Evolutionary conservation across 1,284 basidiomycete species (phyloP).

Genomic region (Inonotus obliquus): DNA sequence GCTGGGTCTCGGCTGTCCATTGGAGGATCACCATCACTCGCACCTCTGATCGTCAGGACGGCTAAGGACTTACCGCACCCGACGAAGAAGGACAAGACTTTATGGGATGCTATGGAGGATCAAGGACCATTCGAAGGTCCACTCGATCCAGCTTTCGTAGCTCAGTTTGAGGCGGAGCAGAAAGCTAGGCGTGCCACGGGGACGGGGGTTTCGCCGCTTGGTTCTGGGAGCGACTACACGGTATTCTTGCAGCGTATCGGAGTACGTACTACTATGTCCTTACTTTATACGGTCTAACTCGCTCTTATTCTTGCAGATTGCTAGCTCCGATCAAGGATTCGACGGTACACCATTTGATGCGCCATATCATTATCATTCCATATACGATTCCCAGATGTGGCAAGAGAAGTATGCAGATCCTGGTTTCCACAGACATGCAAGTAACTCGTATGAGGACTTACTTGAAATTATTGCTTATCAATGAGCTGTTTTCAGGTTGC

Average conservation of each 20-base stretch:
- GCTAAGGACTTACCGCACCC: constrained; percentile 71
- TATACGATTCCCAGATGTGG: constrained; percentile 77
- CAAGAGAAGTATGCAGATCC: constrained; percentile 75
- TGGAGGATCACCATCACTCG: constrained; percentile 70
- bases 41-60: constrained; percentile 62
- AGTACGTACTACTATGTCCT: constrained; percentile 36
- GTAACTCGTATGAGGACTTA: constrained; percentile 15
- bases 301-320: constrained; percentile 24
- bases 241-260: constrained; percentile 70
- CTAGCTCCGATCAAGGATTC: constrained; percentile 36
- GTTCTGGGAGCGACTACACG: constrained; percentile 72
- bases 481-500: constrained; percentile 41
- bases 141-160: constrained; percentile 29
- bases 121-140: constrained; percentile 44
- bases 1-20: constrained; percentile 60
- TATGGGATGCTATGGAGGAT: constrained; percentile 66
- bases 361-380: constrained; percentile 78
- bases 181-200: constrained; percentile 21
- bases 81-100: constrained; percentile 38
- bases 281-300: constrained; percentile 36
- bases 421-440: constrained; percentile 67
- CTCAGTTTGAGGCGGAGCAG: constrained; percentile 25
- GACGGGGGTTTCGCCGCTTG: constrained; percentile 37
- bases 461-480: background rate
- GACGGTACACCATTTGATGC: constrained; percentile 44